Evolutionary conservation across 768 basidiomycete genomes (phyloP).

Genomic region (Erythrobasidium yunnanense): DNA sequence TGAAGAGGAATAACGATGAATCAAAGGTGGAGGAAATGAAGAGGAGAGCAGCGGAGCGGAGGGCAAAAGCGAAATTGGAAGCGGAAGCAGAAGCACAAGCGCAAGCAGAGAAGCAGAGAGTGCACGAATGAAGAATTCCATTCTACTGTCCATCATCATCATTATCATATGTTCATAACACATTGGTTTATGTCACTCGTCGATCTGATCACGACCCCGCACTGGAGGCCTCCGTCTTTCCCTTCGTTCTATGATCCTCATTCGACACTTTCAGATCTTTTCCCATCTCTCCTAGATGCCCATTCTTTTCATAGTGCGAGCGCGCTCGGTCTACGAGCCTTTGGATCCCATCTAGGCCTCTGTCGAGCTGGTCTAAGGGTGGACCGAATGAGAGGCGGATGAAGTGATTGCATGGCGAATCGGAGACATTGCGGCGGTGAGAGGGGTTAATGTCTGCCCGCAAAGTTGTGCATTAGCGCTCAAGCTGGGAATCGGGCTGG

Average conservation of each 20-base stretch:
- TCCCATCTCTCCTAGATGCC: slow-evolving; percentile 9
- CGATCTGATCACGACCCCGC: slow-evolving; percentile 3
- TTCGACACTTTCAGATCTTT: neutral
- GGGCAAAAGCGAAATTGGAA: slow-evolving; percentile 32
- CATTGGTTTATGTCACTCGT: no score
- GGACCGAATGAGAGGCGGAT: slow-evolving; percentile 61
- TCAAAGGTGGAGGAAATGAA: slow-evolving; percentile 67
- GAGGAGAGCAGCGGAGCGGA: slow-evolving; percentile 57
- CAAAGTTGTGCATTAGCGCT: no score
- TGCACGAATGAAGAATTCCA: neutral
- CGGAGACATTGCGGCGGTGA: slow-evolving; percentile 74
- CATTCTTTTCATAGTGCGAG: slow-evolving; percentile 21
- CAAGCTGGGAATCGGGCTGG: no score
- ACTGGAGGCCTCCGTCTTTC: neutral
- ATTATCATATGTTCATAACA: neutral
- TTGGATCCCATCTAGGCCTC: slow-evolving; percentile 75
- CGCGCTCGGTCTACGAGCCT: slow-evolving; percentile 54
- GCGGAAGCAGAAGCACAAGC: slow-evolving; percentile 12
- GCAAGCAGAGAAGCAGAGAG: neutral
- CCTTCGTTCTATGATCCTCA: neutral
- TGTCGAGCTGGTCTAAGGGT: slow-evolving; percentile 64
- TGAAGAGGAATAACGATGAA: slow-evolving; percentile 61
- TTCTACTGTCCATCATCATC: neutral
- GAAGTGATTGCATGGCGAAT: slow-evolving; percentile 80
- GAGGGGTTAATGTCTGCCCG: slow-evolving; percentile 45